phyloP scores from a whole-genome alignment of 768 basidiomycete genomes.

The Tylopilus vinaceipallidus region DNA sequence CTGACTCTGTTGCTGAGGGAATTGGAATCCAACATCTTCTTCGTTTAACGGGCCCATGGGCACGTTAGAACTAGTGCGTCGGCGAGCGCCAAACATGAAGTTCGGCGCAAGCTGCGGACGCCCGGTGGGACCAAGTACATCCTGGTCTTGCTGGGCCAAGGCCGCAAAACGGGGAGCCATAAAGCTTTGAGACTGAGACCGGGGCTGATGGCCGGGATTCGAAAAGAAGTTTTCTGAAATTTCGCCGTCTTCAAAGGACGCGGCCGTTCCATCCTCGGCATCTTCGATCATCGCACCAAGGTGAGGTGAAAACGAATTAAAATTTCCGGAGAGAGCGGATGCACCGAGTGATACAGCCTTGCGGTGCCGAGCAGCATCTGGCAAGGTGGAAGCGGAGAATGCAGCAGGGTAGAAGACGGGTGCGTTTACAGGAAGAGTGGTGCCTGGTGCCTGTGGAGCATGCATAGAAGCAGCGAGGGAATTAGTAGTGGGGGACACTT shows the following conservation, averaged over 20 bases:
- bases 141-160: constrained; percentile 66
- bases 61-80: constrained; percentile 48
- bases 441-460: constrained; percentile 42
- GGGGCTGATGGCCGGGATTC: constrained; percentile 58
- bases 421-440: constrained; percentile 62
- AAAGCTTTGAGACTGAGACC: constrained; percentile 80
- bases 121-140: constrained; percentile 66
- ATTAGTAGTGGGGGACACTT: constrained; percentile 37
- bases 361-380: constrained; percentile 66
- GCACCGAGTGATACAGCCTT: constrained; percentile 77
- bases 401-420: constrained; percentile 71
- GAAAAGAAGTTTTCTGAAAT: constrained; percentile 57
- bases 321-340: constrained; percentile 54
- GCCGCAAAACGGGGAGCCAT: constrained; percentile 87
- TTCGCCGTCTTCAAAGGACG: constrained; percentile 74
- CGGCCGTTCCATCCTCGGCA: constrained; percentile 56
- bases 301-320: constrained; percentile 74
- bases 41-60: constrained; percentile 73
- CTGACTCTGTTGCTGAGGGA: constrained; percentile 62
- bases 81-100: constrained; percentile 82
- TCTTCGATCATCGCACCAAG: constrained; percentile 85
- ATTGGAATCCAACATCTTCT: constrained; percentile 80
- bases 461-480: constrained; percentile 44
- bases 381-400: constrained; percentile 45
- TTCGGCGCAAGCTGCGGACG: constrained; percentile 88